Base-by-base conservation (phyloP, 805 yeast genomes). In the Suhomyces vadensis region DNA sequence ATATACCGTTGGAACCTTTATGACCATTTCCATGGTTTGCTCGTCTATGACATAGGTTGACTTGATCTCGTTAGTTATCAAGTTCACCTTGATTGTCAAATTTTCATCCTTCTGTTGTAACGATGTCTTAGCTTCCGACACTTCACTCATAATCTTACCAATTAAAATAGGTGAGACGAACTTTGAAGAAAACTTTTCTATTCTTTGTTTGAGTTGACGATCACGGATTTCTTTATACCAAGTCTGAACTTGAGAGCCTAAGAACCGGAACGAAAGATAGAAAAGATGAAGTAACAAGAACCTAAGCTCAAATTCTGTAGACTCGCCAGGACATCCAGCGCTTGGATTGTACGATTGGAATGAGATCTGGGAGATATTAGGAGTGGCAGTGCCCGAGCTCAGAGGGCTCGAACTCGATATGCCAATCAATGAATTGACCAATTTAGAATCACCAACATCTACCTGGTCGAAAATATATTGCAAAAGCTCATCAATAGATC, bases 11-110 rank as follows among this genome's bases (percentile, higher is more conserved):
- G 98, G 98, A 6, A 92, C 66, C 35, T 74, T 74, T 48, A 92
- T 81, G 0, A 82, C 77, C 69, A 95, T 78, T 54, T 87, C 96
- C 76, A 91, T 74, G 20, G 78, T 79, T 56, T 90, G 95, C 44
- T 91, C 97, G 62, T 91, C 98, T 44, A 91, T 87, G 37, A 81
- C 70, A 60, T 87, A 90, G 1, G 75, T 68, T 1, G 89, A 83
- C 49, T 77, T 83, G 47, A 91, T 79, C 59, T 89, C 96, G 50
- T 80, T 78, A 2, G 80, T 69, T 3, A 74, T 69, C 42, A 69
- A 73, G 57, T 83, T 84, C 24, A 88, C 73, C 58, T 79, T 84
- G 39, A 89, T 77, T 1, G 76, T 74, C 62, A 80, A 71, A 23
- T 74, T 75, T 11, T 71, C 74, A 43, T 73, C 79, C 17, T 44